These are phyloP conservation scores for Aureobasidium melanogenum DNA, from an alignment of 2,329 filamentous ascomycete genomes.

Conservation along the genomic window DNA sequence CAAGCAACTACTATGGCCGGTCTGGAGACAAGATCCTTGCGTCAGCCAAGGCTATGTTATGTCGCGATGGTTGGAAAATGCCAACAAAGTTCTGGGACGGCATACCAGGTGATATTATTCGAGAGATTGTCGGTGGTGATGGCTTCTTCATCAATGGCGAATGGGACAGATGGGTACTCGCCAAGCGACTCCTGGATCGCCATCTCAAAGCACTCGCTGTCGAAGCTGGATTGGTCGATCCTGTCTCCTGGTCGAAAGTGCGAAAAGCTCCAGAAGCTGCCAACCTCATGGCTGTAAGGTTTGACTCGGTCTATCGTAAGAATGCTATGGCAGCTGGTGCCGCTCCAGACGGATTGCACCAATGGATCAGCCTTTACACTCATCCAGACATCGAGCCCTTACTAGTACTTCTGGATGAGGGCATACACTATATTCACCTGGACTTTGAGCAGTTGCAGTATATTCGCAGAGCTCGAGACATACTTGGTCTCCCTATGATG, in stretches of 20 bases:
- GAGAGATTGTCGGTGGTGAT: conserved; percentile 51
- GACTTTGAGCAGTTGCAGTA: conserved; percentile 50
- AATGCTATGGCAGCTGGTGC: conserved; percentile 29
- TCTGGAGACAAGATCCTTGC: conserved; percentile 47
- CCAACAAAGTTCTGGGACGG: conserved; percentile 46
- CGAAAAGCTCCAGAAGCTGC: conserved; percentile 40
- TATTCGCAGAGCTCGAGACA: conserved; percentile 42
- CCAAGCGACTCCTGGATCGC: conserved; percentile 46
- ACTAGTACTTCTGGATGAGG: conserved; percentile 48
- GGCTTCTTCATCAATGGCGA: conserved; percentile 51
- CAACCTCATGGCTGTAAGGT: conserved; percentile 43
- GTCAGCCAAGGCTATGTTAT: conserved; percentile 50
- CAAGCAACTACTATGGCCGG: conserved; percentile 47
- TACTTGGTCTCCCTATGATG: conserved; percentile 46
- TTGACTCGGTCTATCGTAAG: conserved; percentile 44
- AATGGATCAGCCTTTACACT: conserved; percentile 45
- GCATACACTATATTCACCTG: conserved; percentile 52
- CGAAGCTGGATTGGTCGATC: conserved; percentile 39
- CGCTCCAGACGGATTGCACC: conserved; percentile 36
- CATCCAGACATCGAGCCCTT: conserved; percentile 47
- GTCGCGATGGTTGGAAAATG: conserved; percentile 50
- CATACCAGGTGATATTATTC: conserved; percentile 48
- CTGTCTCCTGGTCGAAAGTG: conserved; percentile 32
- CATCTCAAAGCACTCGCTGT: conserved; percentile 39
- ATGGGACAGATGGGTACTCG: conserved; percentile 49